These are phyloP conservation scores for Trametes punicea DNA, from an alignment of 768 basidiomycete species.

Conservation along the genomic window DNA sequence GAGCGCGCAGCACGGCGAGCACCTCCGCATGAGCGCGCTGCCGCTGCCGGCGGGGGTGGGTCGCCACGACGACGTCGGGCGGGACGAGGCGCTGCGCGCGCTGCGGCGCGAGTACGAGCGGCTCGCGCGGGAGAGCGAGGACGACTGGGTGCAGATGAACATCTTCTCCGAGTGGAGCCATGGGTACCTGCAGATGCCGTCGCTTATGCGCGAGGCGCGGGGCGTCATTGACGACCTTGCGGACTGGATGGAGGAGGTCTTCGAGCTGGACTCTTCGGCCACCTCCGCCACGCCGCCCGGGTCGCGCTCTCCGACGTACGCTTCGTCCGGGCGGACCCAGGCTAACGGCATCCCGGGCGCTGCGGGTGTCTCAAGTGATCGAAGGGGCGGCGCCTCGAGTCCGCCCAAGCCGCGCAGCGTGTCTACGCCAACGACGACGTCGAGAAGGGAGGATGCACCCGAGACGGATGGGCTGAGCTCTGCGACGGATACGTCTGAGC, in stretches of 20 bases:
- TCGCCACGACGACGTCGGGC: slow-evolving; percentile 26
- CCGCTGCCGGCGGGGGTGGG: not conserved
- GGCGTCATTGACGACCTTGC: slow-evolving; percentile 79
- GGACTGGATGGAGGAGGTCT: slow-evolving; percentile 87
- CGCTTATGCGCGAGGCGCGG: slow-evolving; percentile 78
- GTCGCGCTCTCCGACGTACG: not conserved
- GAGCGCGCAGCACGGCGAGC: slow-evolving; percentile 61
- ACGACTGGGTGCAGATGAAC: slow-evolving; percentile 93
- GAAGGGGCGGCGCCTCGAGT: slow-evolving; percentile 4
- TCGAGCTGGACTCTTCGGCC: slow-evolving; percentile 32
- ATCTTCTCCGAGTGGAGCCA: slow-evolving; percentile 97
- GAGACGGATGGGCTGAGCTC: slow-evolving; percentile 26
- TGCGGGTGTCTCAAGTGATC: not conserved
- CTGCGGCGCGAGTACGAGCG: slow-evolving; percentile 59
- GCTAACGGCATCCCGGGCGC: not conserved
- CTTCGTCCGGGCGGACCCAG: not conserved
- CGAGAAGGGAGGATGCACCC: not conserved
- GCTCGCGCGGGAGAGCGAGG: slow-evolving; percentile 69
- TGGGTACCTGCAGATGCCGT: slow-evolving; percentile 93
- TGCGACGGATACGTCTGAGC: slow-evolving; percentile 36
- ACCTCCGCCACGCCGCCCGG: not conserved
- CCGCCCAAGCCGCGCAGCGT: slow-evolving; percentile 5
- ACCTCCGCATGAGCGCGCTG: slow-evolving; percentile 51
- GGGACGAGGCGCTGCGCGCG: slow-evolving; percentile 30
- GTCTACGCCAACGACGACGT: slow-evolving; percentile 1